Percentiles rank a stretch among this genome's conserved stretches.
Conservation (phyloP, 2,329 filamentous ascomycete genomes). For the Acrocalymma vagum region DNA sequence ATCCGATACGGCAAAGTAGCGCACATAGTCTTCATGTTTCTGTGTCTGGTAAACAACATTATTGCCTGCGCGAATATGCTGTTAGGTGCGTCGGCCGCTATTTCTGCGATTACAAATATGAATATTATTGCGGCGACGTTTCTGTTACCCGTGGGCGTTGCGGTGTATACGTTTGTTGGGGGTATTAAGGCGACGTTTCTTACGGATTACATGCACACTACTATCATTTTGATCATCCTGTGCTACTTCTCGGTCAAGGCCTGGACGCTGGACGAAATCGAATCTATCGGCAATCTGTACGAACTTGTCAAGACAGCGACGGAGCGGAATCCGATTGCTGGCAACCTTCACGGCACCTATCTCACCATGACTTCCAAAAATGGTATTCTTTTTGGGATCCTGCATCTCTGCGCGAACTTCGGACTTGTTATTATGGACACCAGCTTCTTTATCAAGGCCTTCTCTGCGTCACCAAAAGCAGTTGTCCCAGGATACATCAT, state of each 20-base stretch:
- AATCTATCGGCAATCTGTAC: conserved; percentile 58
- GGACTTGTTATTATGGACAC: conserved; percentile 50
- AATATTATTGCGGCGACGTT: conserved; percentile 61
- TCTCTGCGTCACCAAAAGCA: conserved; percentile 54
- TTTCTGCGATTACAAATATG: conserved; percentile 56
- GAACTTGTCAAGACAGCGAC: conserved; percentile 59
- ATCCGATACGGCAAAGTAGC: conserved; percentile 59
- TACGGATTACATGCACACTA: conserved; percentile 65
- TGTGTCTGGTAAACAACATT: conserved; percentile 64
- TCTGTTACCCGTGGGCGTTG: conserved; percentile 46
- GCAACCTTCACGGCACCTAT: conserved; percentile 63
- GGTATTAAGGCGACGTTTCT: conserved; percentile 43
- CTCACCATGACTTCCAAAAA: conserved; percentile 65
- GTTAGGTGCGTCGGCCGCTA: conserved; percentile 53
- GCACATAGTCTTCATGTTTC: conserved; percentile 61
- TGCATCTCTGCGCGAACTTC: conserved; percentile 59
- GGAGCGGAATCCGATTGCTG: conserved; percentile 55
- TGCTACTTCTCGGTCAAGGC: conserved; percentile 59
- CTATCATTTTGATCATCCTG: conserved; percentile 62
- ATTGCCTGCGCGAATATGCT: conserved; percentile 64
- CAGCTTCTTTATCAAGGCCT: conserved; percentile 63
- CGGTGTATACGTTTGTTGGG: conserved; percentile 30
- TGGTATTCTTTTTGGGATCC: conserved; percentile 61
- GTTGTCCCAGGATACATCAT: conserved; percentile 62
- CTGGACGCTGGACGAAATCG: conserved; percentile 57